Conservation (phyloP, 2,329 filamentous ascomycete species). For the Penicillium sp. region DNA sequence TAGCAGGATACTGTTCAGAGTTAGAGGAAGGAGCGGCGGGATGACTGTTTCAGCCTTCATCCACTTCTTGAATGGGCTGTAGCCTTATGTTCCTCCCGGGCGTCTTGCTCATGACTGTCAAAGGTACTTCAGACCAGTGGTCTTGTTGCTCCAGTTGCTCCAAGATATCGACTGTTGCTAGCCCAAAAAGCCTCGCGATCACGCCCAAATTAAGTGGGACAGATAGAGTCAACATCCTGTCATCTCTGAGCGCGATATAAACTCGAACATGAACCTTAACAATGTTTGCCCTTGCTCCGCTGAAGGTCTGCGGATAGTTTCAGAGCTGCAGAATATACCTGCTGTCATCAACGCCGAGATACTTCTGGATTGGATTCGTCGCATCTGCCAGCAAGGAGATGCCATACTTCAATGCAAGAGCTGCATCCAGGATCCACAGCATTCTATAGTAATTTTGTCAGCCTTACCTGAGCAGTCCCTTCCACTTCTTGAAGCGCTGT, state of each 20-base stretch:
- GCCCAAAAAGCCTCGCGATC: no score
- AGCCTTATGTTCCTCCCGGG: no score
- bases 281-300: not conserved
- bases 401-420: not conserved
- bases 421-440: not conserved
- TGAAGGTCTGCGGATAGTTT: not conserved
- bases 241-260: not conserved
- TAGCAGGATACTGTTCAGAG: not conserved
- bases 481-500: not conserved
- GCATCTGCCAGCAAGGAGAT: not conserved
- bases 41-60: not conserved
- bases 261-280: not conserved
- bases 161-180: no score
- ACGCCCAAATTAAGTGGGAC: not conserved
- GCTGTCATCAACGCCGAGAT: not conserved
- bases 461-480: not conserved
- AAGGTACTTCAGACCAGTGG: no score
- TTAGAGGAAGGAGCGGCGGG: not conserved
- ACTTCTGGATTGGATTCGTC: not conserved
- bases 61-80: not conserved
- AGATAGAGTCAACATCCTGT: not conserved
- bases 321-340: not conserved
- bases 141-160: no score
- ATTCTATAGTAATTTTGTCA: not conserved
- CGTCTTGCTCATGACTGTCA: no score